phyloP scores from a whole-genome alignment of 805 yeast species.

The Yarrowia sp. region DNA sequence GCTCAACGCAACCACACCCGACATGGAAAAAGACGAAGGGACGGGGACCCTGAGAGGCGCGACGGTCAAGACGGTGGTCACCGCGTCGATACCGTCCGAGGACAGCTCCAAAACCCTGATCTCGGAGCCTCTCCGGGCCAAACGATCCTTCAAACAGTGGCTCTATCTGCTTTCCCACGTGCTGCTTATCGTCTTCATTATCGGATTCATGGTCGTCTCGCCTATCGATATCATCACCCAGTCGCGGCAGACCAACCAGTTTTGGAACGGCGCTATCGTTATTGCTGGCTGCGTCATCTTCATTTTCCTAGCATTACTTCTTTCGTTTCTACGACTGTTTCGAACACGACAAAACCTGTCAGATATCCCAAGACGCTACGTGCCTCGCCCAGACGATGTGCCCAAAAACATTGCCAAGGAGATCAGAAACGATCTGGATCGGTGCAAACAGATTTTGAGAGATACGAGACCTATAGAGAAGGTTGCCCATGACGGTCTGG shows the following conservation, averaged over 20 bases:
- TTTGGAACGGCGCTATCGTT: slow-evolving; percentile 81
- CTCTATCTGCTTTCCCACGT: slow-evolving; percentile 48
- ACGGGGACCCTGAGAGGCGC: slow-evolving; percentile 37
- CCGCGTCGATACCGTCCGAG: slow-evolving; percentile 33
- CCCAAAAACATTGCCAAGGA: slow-evolving; percentile 56
- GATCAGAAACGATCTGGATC: slow-evolving; percentile 54
- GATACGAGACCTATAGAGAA: slow-evolving; percentile 55
- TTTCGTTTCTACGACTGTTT: slow-evolving; percentile 66
- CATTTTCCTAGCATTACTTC: slow-evolving; percentile 66
- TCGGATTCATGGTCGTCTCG: slow-evolving; percentile 71
- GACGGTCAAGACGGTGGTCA: slow-evolving; percentile 34
- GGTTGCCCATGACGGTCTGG: slow-evolving; percentile 45
- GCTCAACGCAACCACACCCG: slow-evolving; percentile 23
- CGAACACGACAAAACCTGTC: slow-evolving; percentile 64
- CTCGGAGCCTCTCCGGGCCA: slow-evolving; percentile 18
- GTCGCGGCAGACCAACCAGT: slow-evolving; percentile 67
- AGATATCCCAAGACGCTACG: slow-evolving; percentile 80
- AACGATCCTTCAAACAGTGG: slow-evolving; percentile 38
- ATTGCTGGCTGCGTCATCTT: slow-evolving; percentile 34
- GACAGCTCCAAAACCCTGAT: slow-evolving; percentile 37
- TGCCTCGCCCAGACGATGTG: slow-evolving; percentile 69
- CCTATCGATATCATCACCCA: slow-evolving; percentile 81
- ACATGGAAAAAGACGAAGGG: slow-evolving; percentile 37
- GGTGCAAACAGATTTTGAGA: slow-evolving; percentile 54
- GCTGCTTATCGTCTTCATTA: slow-evolving; percentile 46